Percentiles rank a stretch among this genome's conserved stretches.
These are phyloP conservation scores for Mytilinidion resinicola DNA, from an alignment of 495 filamentous ascomycete species.

Conservation along the genomic window DNA sequence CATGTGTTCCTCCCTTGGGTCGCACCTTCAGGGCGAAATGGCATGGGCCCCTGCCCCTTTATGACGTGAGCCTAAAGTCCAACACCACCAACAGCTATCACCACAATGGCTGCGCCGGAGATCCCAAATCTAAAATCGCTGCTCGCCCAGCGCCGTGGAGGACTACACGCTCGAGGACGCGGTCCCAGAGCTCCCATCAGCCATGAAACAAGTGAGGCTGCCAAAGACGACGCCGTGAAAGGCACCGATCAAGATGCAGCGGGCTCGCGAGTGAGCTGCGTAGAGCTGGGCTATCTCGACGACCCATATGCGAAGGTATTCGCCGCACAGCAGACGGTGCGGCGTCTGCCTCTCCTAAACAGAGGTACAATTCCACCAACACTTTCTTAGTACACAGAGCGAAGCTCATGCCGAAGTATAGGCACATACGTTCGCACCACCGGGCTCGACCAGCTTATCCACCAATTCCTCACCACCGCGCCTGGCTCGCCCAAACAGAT, in stretches of 20 bases:
- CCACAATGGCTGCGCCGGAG: slow-evolving; percentile 14
- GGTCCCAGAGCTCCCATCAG: slow-evolving; percentile 1
- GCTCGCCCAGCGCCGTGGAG: slow-evolving; percentile 18
- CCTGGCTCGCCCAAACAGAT: slow-evolving; percentile 60
- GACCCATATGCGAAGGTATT: slow-evolving; percentile 73
- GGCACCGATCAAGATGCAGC: slow-evolving; percentile 89
- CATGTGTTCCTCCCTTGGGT: too few species aligned
- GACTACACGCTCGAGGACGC: not conserved
- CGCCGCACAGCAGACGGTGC: slow-evolving; percentile 38
- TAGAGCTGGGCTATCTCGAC: slow-evolving; percentile 76
- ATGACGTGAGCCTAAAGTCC: too few species aligned
- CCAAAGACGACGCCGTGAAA: slow-evolving; percentile 61
- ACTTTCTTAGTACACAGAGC: not conserved
- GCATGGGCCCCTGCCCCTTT: too few species aligned
- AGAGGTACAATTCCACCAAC: slow-evolving; percentile 51
- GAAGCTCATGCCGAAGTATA: slow-evolving; percentile 28
- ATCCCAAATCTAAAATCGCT: slow-evolving; percentile 24
- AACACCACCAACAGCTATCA: slow-evolving; percentile 4
- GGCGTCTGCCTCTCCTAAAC: slow-evolving; percentile 85
- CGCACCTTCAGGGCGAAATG: too few species aligned
- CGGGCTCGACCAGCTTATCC: slow-evolving; percentile 75
- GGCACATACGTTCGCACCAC: slow-evolving; percentile 92
- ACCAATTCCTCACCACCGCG: slow-evolving; percentile 52
- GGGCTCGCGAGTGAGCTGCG: slow-evolving; percentile 79
- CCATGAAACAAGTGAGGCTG: slow-evolving; percentile 5